Conservation (phyloP, 192 early-diverging fungal genomes). For the Gryganskiella cystojenkinii region DNA sequence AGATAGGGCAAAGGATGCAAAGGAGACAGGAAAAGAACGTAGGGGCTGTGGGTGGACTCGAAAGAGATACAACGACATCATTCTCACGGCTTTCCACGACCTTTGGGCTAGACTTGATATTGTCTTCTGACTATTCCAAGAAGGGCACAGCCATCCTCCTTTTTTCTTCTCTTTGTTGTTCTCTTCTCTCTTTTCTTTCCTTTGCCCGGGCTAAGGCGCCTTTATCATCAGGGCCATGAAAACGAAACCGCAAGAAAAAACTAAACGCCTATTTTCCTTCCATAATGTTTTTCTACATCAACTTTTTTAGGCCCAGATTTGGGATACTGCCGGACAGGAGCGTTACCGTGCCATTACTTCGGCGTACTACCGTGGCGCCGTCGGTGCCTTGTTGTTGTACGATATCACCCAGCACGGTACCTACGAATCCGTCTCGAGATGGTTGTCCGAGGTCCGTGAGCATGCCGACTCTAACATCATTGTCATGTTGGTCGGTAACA, state of each 20-base stretch:
- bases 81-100: no score
- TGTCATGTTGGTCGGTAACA: constrained; percentile 96
- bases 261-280: constrained; percentile 51
- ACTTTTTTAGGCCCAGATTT: constrained; percentile 76
- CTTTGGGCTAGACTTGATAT: no score
- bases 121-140: no score
- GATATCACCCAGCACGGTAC: constrained; percentile 76
- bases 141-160: background rate
- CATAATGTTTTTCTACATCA: constrained; percentile 57
- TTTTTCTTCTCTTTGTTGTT: background rate
- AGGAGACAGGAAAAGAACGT: no score
- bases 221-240: no score
- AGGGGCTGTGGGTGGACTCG: no score
- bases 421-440: constrained; percentile 90
- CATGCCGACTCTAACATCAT: constrained; percentile 95
- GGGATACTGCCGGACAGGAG: constrained; percentile 86
- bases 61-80: no score
- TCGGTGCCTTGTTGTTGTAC: constrained; percentile 93
- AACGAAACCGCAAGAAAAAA: constrained; percentile 51
- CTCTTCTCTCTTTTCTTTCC: background rate
- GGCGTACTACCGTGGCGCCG: constrained; percentile 94
- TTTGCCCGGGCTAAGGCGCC: no score
- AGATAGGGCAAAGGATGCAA: no score
- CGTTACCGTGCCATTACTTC: constrained; percentile 88
- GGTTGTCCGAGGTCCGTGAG: constrained; percentile 97